Base-by-base conservation (phyloP, 2,329 filamentous ascomycete species). In the Esteya vermicola region DNA sequence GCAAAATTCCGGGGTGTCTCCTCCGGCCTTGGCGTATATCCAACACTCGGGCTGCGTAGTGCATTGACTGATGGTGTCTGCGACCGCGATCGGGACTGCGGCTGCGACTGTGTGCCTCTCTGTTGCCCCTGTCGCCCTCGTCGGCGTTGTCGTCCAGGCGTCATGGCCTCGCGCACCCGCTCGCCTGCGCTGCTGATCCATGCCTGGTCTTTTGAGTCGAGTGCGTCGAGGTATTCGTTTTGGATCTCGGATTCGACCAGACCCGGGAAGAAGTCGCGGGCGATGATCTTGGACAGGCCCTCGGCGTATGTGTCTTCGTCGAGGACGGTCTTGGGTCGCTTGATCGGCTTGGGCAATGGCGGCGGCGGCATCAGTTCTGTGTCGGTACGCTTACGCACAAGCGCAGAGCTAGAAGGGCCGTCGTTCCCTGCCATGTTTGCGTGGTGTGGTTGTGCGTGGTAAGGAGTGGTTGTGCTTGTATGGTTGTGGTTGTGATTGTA, bases 221-320 rank as follows among this genome's bases (percentile, higher is more conserved):
- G 62, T 0, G 91, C 91, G 52, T 93, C 81, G 23, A 98, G 67
- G 50, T 95, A 96, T 52, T 98, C 91, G 55, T 86, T 79, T 57
- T 95, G 86, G 1, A 80, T 81, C 51, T 93, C 78, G 13, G 78
- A 79, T 56, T 96, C 86, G 5, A 88, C 64, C 0, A 98, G 68
- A 0, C 89, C 91, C 0, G 91, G 91, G 53, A 96, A 98, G 65
- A 93, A 98, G 65, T 98, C 91, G 48, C 91, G 78, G 9, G 85
- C 85, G 47, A 98, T 94, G 54, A 98, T 96, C 50, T 91, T 81
- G 0, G 88, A 94, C 22, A 98, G 68, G 1, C 84, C 82, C 43
- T 86, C 78, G 3, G 85, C 91, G 59, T 98, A 98, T 39, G 81
- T 78, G 50, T 98, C 89, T 67, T 98, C 91, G 57, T 94, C 85